Evolutionary conservation across 768 basidiomycete species (phyloP).

Genomic region (Tricholoma saponaceum): DNA sequence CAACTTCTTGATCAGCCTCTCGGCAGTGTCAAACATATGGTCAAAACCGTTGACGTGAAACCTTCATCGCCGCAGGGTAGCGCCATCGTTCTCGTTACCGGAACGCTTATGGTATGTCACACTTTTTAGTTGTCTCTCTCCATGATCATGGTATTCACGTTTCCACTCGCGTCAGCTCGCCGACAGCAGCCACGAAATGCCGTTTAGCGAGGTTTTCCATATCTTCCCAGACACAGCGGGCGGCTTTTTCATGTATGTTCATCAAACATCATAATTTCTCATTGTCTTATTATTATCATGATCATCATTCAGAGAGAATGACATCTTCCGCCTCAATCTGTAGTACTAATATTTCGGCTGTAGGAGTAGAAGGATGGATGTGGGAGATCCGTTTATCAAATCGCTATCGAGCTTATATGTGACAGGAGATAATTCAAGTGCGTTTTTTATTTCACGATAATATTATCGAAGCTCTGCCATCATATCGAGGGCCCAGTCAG

Average conservation of each 20-base stretch:
- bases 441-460: background rate
- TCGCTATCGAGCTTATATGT: background rate
- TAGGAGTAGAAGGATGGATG: background rate
- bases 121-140: background rate
- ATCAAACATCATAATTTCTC: background rate
- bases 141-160: conserved; percentile 1
- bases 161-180: conserved; percentile 57
- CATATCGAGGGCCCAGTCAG: background rate
- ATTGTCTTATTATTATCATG: background rate
- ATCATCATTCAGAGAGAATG: conserved; percentile 56
- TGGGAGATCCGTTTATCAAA: background rate
- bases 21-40: conserved; percentile 71
- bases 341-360: conserved; percentile 38
- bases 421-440: background rate
- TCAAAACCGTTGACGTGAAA: conserved; percentile 84
- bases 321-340: conserved; percentile 85
- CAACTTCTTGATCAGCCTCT: conserved; percentile 55
- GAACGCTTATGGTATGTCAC: conserved; percentile 62
- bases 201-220: conserved; percentile 93
- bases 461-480: background rate
- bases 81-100: conserved; percentile 85
- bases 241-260: conserved; percentile 81
- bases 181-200: conserved; percentile 71
- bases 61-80: conserved; percentile 65
- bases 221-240: conserved; percentile 63